Evolutionary conservation across 169 alveolate genomes (phyloP), one percentile per base, ranked within the genome.

Genomic region (Cryptosporidium felis): DNA sequence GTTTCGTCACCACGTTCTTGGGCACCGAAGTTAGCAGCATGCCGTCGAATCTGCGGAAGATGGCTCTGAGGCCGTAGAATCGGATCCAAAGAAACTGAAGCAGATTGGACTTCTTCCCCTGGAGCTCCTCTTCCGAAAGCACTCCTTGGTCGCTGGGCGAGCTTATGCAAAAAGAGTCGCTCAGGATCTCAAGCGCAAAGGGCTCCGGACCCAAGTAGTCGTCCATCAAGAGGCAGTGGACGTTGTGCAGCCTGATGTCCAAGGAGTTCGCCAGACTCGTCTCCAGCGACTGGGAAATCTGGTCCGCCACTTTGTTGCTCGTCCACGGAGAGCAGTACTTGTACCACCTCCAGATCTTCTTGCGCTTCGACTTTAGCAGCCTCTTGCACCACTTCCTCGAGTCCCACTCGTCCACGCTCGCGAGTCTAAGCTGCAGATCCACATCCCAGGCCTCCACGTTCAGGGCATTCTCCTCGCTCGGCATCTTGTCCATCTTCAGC

Each of bases 181-280:
- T 16, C 6, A 53, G 1, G 5, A 92, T 82, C 82, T 92, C 95
- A 46, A 92, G 66, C 16, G 92, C 89, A 80, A 88, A 91, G 38
- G 95, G 95, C 40, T 82, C 81, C 46, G 88, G 88, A 46, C 91
- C 93, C 34, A 92, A 51, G 62, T 89, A 74, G 89, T 92, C 93
- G 80, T 92, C 95, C 44, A 92, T 89, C 62, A 92, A 41, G 56
- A 80, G 80, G 36, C 81, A 49, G 47, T 91, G 92, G 59, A 92
- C 88, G 82, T 92, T 92, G 46, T 90, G 81, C 53, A 88, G 90
- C 21, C 89, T 82, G 28, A 92, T 88, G 56, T 91, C 60, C 81
- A 92, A 62, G 28, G 95, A 89, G 62, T 92, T 92, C 6, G 90
- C 92, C 36, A 91, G 60, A 51, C 92, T 88, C 5, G 91, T 82